phyloP scores from a whole-genome alignment of 306 rosid species.

The Trifolium subterraneum region DNA sequence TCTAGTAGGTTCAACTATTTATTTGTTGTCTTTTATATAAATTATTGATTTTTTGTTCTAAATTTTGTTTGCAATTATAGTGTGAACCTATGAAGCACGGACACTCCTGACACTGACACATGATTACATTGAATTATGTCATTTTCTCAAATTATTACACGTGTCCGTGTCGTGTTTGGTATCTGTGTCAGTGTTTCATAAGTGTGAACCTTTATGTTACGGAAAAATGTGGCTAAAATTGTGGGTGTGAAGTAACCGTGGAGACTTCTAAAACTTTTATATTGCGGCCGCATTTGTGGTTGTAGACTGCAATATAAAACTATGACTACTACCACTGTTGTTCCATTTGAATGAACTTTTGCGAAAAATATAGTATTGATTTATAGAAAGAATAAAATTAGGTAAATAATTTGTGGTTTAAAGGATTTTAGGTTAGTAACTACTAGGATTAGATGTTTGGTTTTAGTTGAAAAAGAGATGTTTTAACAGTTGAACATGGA shows the following conservation, averaged over 20 bases:
- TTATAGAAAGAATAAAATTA: not conserved
- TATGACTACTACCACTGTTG: not conserved
- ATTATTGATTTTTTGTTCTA: not conserved
- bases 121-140: no score
- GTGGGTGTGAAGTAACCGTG: not conserved
- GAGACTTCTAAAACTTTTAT: no score
- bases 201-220: not conserved
- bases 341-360: not conserved
- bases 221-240: not conserved
- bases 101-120: no score
- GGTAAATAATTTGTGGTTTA: not conserved
- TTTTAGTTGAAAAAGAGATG: not conserved
- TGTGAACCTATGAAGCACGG: no score
- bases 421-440: not conserved
- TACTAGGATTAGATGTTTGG: constrained; percentile 3
- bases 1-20: not conserved
- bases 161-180: no score
- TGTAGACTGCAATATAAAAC: no score
- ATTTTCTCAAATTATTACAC: no score
- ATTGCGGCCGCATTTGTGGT: no score
- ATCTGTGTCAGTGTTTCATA: no score
- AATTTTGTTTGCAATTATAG: not conserved
- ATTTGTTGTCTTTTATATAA: not conserved
- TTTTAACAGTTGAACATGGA: not conserved
- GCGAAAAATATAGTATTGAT: not conserved